A percentile compares a stretch with the other conserved stretches of the same genome.
Conservation (phyloP, 805 yeast genomes). For the Wickerhamomyces rabaulensis region DNA sequence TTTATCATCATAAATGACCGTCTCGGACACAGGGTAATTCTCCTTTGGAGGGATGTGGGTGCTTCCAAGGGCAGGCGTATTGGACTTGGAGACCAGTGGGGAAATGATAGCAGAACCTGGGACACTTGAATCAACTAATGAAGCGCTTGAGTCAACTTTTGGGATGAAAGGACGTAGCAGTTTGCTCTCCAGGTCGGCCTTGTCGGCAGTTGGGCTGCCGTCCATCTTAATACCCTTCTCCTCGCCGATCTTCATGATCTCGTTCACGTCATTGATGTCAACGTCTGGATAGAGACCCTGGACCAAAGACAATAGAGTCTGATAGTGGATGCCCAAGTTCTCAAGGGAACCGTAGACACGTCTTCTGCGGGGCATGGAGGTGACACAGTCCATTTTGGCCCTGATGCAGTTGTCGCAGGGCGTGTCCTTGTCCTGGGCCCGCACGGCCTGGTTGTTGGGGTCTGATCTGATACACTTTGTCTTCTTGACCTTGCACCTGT, state of each 20-base stretch:
- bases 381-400: conserved; percentile 34
- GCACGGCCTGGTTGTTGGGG: conserved; percentile 19
- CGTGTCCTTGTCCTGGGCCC: conserved; percentile 29
- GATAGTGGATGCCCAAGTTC: conserved; percentile 38
- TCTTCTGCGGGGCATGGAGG: conserved; percentile 37
- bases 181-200: conserved; percentile 16
- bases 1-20: conserved; percentile 37
- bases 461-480: conserved; percentile 36
- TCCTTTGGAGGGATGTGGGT: not conserved
- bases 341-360: conserved; percentile 37
- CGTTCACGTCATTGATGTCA: conserved; percentile 39
- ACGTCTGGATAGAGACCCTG: conserved; percentile 39
- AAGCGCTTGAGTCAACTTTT: conserved; percentile 1
- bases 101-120: not conserved
- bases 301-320: conserved; percentile 33
- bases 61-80: not conserved
- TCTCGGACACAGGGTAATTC: conserved; percentile 13
- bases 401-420: conserved; percentile 36
- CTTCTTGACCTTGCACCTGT: conserved; percentile 39
- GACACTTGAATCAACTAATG: not conserved
- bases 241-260: conserved; percentile 28
- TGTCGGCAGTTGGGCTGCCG: conserved; percentile 6
- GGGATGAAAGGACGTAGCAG: conserved; percentile 19
- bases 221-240: conserved; percentile 20
- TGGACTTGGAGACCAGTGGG: not conserved